These are phyloP conservation scores for Henckelia pumila DNA, from an alignment of 257 asterid species.

Conservation along the genomic window DNA sequence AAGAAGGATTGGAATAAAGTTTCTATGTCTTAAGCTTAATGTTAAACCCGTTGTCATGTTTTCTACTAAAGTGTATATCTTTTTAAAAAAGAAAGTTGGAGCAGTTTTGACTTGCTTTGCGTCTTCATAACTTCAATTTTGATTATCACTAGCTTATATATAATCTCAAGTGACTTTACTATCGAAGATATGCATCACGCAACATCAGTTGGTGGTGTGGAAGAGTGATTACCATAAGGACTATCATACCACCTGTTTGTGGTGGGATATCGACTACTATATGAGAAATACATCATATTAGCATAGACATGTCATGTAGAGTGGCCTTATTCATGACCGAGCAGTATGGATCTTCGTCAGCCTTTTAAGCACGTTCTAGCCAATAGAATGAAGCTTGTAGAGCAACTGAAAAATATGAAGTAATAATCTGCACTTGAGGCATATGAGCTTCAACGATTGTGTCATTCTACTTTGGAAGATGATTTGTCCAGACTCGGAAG, in stretches of 20 bases:
- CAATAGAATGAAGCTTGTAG: not conserved
- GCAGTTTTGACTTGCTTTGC: not conserved
- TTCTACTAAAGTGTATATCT: not conserved
- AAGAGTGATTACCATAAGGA: not conserved
- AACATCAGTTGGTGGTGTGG: not conserved
- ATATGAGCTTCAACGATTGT: not conserved
- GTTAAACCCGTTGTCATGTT: not conserved
- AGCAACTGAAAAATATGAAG: not conserved
- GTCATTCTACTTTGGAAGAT: not conserved
- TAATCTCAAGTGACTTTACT: not conserved
- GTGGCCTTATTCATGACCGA: not conserved
- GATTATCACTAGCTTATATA: not conserved
- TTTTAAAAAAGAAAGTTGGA: not conserved
- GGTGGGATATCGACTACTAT: not conserved
- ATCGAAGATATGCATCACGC: not conserved
- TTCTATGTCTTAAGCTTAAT: not conserved
- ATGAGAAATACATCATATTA: not conserved
- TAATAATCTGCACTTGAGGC: not conserved
- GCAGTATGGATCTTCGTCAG: not conserved
- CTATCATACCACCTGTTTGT: not conserved
- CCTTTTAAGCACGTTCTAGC: not conserved
- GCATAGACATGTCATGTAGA: not conserved
- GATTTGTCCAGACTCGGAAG: not conserved
- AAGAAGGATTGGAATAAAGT: not conserved
- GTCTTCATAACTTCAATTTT: not conserved